Percentiles rank a stretch among this genome's conserved stretches.
Evolutionary conservation across 495 filamentous ascomycete genomes (phyloP).

Genomic region (Ascodesmis nigricans): DNA sequence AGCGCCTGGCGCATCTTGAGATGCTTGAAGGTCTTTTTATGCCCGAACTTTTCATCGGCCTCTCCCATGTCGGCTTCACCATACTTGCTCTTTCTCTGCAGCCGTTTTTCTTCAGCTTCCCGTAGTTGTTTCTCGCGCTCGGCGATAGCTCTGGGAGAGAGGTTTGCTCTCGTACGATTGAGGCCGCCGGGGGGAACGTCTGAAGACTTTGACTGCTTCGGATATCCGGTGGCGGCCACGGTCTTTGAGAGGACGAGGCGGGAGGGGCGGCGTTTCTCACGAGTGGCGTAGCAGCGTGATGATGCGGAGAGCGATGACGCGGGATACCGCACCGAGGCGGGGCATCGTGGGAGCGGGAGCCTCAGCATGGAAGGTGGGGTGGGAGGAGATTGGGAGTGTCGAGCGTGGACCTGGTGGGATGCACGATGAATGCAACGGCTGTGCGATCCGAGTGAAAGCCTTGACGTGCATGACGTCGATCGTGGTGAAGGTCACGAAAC

Average conservation of each 20-base stretch:
- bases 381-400: too few species aligned
- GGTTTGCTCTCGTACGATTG: slow-evolving; percentile 3
- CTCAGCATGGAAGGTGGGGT: too few species aligned
- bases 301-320: too few species aligned
- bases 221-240: slow-evolving; percentile 31
- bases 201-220: slow-evolving; percentile 25
- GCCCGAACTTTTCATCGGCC: slow-evolving; percentile 20
- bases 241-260: slow-evolving; percentile 61
- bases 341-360: too few species aligned
- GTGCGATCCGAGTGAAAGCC: too few species aligned
- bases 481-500: too few species aligned
- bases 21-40: slow-evolving; percentile 41
- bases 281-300: slow-evolving; percentile 7
- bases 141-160: background rate
- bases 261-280: slow-evolving; percentile 28
- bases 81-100: too few species aligned
- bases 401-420: too few species aligned
- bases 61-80: too few species aligned
- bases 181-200: slow-evolving; percentile 11
- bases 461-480: too few species aligned
- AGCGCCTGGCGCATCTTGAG: slow-evolving; percentile 85
- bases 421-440: too few species aligned
- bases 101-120: slow-evolving; percentile 15
- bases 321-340: too few species aligned
- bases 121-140: slow-evolving; percentile 16